A percentile compares a stretch with the other conserved stretches of the same genome.
These are phyloP conservation scores for Gracilariopsis chorda DNA, from an alignment of 23 red algal genomes.

Conservation along the genomic window DNA sequence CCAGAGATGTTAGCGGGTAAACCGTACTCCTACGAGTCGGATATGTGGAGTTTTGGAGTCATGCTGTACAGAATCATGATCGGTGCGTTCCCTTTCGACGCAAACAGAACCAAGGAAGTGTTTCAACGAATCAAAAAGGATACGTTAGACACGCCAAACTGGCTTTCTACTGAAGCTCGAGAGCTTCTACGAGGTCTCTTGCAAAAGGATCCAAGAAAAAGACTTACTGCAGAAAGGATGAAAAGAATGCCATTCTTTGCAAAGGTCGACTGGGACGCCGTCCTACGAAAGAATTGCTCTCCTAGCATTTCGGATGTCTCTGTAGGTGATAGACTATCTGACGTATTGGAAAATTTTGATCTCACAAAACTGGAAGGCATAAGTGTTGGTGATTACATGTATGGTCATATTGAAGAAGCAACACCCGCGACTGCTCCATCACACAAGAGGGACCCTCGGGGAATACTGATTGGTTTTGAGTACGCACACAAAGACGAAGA, in stretches of 20 bases:
- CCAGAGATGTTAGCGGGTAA: conserved; percentile 46
- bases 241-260: conserved; percentile 41
- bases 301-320: neutral
- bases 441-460: neutral
- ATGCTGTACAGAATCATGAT: conserved; percentile 41
- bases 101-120: conserved; percentile 21
- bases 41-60: conserved; percentile 64
- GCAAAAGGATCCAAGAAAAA: neutral
- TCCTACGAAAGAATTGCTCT: neutral
- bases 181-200: conserved; percentile 34
- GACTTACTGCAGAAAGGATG: neutral
- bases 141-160: neutral
- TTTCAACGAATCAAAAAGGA: conserved; percentile 38
- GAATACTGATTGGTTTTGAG: conserved; percentile 46
- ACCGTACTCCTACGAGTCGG: conserved; percentile 25
- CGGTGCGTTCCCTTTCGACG: conserved; percentile 51
- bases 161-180: neutral
- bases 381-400: conserved; percentile 28
- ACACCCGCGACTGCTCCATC: neutral
- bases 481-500: neutral
- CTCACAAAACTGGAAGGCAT: conserved; percentile 48
- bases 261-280: conserved; percentile 33
- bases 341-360: conserved; percentile 43
- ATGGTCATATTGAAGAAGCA: neutral
- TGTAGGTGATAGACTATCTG: neutral